phyloP scores from a whole-genome alignment of 2,329 filamentous ascomycete genomes.

The Fusarium mangiferae region DNA sequence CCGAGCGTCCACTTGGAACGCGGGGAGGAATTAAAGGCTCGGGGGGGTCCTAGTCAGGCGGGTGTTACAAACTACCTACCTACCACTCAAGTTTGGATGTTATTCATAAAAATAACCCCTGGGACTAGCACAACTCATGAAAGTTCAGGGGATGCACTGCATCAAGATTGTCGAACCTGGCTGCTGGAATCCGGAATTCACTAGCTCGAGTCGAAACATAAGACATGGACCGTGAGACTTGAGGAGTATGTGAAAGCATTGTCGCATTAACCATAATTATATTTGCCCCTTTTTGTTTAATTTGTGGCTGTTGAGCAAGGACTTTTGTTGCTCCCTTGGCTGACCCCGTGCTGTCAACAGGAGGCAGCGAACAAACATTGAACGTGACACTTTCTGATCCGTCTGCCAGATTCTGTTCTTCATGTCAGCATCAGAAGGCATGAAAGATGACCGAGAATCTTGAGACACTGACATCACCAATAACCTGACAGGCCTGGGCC shows the following conservation, averaged over 20 bases:
- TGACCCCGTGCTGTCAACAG: neutral
- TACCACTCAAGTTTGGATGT: conserved; percentile 12
- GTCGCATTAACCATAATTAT: conserved; percentile 9
- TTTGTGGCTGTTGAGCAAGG: conserved; percentile 18
- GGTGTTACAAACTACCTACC: conserved; percentile 13
- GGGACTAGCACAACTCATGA: conserved; percentile 14
- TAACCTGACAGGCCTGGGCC: conserved; percentile 36
- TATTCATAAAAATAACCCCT: conserved; percentile 38
- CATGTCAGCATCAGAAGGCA: conserved; percentile 22
- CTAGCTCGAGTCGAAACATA: neutral
- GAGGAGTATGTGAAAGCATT: conserved; percentile 3
- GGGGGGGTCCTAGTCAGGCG: conserved; percentile 7
- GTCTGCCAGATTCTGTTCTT: neutral
- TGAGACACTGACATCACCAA: conserved; percentile 43
- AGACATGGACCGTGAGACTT: conserved; percentile 18
- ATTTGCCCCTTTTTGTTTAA: conserved; percentile 16
- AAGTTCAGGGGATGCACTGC: conserved; percentile 1
- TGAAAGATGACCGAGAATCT: conserved; percentile 19
- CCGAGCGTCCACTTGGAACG: conserved; percentile 35
- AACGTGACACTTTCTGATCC: neutral
- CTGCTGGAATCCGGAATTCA: conserved; percentile 15
- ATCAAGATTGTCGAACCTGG: neutral
- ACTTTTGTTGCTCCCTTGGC: conserved; percentile 8
- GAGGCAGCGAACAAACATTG: neutral
- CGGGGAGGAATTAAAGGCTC: conserved; percentile 38